Evolutionary conservation across 2,329 filamentous ascomycete genomes (phyloP), one percentile per base, ranked within the genome.

Genomic region (Boeremia exigua): DNA sequence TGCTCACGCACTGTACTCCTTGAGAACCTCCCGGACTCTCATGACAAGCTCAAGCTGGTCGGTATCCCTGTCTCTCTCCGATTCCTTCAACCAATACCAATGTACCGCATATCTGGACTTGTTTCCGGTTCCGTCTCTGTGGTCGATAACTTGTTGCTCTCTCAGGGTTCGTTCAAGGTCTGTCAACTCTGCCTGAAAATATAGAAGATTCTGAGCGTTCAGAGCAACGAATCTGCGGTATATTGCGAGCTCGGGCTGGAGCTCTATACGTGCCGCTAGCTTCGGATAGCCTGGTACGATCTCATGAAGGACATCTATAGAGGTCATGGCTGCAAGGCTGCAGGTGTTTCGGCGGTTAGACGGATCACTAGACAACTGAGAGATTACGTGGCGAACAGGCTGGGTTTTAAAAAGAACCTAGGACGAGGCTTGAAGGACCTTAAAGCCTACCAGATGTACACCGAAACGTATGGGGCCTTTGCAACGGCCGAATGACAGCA

Each of bases 131-230:
- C 27, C 9, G 12, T 33, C 4, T 6, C 54, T 17, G 15, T 46
- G 15, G 32, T 60, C 54, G 14, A 23, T 1, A 4, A 34, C 12
- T 32, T 59, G 51, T 25, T 50, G 38, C 19, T 45, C 28, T 19
- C 17, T 27, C 14, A 59, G n/a, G 6, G 45, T 38, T 25, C 28
- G 2, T 32, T 59, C 56, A 8, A 59, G 33, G 9, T 36, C 17
- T 1, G 23, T 29, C 2, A 59, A 48, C 30, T 59, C 56, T 11
- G 52, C 56, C 29, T 59, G 56, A n/a, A 34, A 49, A 28, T 59
- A 59, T 2, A 59, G 44, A n/a, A 59, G 14, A 14, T 59, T 56
- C 23, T 56, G 47, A 1, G 56, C 56, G 11, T 49, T 42, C 2
- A 59, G 25, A 10, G 51, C 52, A 4, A 44, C 48, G 32, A 59